Percentiles rank a stretch among this genome's conserved stretches.
Evolutionary conservation across 345 rosid species (phyloP).

Genomic region (Salix purpurea): DNA sequence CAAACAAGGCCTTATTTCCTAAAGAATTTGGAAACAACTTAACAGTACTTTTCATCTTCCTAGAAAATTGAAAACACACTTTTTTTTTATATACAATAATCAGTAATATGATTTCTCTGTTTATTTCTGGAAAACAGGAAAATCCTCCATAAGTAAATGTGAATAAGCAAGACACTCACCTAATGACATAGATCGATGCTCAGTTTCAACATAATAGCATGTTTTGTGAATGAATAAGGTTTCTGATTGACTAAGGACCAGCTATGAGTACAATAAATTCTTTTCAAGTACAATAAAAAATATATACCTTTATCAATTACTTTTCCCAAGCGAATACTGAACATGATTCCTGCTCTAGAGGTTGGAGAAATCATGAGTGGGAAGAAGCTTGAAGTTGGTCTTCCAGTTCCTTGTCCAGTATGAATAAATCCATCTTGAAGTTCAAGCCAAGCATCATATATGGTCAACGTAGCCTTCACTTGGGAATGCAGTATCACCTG

Average conservation of each 20-base stretch:
- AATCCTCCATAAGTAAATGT: too few species aligned
- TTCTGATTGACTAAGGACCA: too few species aligned
- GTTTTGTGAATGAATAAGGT: background rate
- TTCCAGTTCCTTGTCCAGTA: conserved; percentile 58
- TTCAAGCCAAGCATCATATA: conserved; percentile 88
- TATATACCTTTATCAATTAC: conserved; percentile 45
- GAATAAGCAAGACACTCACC: too few species aligned
- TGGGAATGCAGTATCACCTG: conserved; percentile 89
- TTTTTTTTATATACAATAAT: too few species aligned
- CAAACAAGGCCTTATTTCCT: too few species aligned
- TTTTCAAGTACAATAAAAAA: background rate
- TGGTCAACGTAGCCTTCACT: conserved; percentile 76
- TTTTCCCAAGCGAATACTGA: conserved; percentile 61
- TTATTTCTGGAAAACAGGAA: too few species aligned
- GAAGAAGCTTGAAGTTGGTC: conserved; percentile 70
- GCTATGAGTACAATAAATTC: too few species aligned
- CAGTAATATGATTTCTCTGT: too few species aligned
- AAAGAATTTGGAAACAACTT: too few species aligned
- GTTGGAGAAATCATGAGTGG: conserved; percentile 79
- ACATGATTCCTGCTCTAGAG: conserved; percentile 73
- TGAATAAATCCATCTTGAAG: conserved; percentile 90
- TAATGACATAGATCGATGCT: too few species aligned
- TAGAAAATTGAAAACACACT: too few species aligned
- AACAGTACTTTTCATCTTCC: too few species aligned
- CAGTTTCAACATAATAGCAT: background rate